These are phyloP conservation scores for Solanum dulcamara DNA, from an alignment of 257 asterid species.

Conservation along the genomic window DNA sequence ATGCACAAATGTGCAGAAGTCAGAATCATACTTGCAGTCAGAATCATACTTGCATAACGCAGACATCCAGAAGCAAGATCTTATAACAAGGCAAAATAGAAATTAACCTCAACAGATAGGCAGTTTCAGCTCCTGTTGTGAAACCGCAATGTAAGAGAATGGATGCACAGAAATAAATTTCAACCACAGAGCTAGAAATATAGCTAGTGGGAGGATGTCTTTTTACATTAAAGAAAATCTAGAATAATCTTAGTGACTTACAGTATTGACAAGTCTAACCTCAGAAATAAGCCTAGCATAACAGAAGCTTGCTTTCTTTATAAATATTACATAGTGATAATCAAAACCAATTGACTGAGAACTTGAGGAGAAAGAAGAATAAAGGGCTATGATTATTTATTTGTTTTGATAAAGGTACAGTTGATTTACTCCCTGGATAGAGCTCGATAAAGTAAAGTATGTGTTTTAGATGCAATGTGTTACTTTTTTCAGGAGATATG, in stretches of 20 bases:
- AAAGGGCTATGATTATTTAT: background rate
- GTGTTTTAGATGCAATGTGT: background rate
- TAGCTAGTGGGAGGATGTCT: background rate
- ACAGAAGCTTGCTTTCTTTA: background rate
- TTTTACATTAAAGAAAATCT: background rate
- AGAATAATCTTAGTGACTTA: background rate
- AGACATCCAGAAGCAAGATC: background rate
- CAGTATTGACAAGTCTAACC: background rate
- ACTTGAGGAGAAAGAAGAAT: background rate
- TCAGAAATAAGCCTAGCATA: background rate
- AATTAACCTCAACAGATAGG: background rate
- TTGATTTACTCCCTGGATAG: background rate
- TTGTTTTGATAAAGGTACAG: too few species aligned
- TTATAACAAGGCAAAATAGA: background rate
- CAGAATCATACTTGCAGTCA: background rate
- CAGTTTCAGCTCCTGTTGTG: background rate
- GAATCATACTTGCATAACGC: too few species aligned
- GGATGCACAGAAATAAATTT: background rate
- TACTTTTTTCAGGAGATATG: background rate
- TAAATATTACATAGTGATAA: background rate
- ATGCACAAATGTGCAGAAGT: background rate
- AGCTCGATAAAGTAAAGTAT: background rate
- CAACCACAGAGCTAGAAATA: background rate
- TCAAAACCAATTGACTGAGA: background rate
- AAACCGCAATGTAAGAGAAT: background rate